phyloP scores from a whole-genome alignment of 2,329 filamentous ascomycete genomes.

The Clonostachys sp. region DNA sequence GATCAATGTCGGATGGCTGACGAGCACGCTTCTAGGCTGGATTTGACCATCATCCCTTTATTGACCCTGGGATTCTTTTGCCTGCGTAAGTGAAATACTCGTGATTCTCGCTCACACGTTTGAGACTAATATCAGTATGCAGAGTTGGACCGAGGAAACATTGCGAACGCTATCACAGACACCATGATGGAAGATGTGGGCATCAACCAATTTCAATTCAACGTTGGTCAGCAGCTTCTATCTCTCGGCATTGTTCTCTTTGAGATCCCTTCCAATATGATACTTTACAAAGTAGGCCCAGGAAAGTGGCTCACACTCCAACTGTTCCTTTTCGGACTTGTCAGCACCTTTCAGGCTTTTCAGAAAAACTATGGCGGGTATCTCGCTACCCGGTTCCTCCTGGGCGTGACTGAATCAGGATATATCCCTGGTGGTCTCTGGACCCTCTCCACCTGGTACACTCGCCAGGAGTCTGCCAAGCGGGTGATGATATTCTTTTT shows the following conservation, averaged over 20 bases:
- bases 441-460: conserved; percentile 52
- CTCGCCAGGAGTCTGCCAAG: conserved; percentile 43
- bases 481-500: conserved; percentile 51
- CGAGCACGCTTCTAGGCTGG: conserved; percentile 15
- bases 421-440: conserved; percentile 49
- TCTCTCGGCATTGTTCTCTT: conserved; percentile 44
- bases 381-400: conserved; percentile 42
- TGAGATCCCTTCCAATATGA: conserved; percentile 18
- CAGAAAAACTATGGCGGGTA: conserved; percentile 38
- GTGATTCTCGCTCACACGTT: no score
- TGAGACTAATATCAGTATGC: not conserved
- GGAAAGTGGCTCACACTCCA: conserved; percentile 48
- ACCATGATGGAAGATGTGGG: conserved; percentile 40
- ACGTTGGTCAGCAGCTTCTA: conserved; percentile 38
- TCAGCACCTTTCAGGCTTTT: conserved; percentile 51
- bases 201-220: conserved; percentile 40
- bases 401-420: conserved; percentile 48
- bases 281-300: conserved; percentile 16
- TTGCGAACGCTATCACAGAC: conserved; percentile 36
- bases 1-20: not conserved
- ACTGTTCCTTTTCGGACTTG: conserved; percentile 46
- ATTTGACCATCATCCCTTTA: conserved; percentile 33
- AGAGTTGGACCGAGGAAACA: conserved; percentile 23
- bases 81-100: conserved; percentile 20
- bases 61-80: conserved; percentile 34